Conservation (phyloP, 169 alveolate species). For the Plasmodium blacklocki region DNA sequence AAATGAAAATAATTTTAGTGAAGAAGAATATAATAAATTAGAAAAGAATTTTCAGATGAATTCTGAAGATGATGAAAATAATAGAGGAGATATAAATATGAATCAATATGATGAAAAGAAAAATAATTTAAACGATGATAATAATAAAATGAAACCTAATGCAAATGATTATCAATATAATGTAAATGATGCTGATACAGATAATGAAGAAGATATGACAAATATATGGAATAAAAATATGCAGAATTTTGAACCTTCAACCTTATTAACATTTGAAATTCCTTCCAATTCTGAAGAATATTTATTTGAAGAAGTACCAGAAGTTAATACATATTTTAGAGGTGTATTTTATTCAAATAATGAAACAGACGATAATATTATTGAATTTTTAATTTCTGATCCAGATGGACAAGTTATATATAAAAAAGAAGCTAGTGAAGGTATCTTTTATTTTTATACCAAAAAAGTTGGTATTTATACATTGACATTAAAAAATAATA, state of each 20-base stretch:
- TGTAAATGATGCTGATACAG: slow-evolving; percentile 15
- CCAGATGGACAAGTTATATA: slow-evolving; percentile 49
- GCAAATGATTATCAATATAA: slow-evolving; percentile 44
- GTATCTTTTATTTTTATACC: slow-evolving; percentile 72
- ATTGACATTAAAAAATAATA: slow-evolving; percentile 41
- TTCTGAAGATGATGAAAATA: slow-evolving; percentile 5
- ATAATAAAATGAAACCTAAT: slow-evolving; percentile 61
- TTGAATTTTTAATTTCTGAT: slow-evolving; percentile 39
- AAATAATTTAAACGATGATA: background rate
- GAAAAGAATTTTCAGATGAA: slow-evolving; percentile 15
- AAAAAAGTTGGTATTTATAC: slow-evolving; percentile 51
- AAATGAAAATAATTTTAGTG: slow-evolving; percentile 41
- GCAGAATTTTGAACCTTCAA: slow-evolving; percentile 72
- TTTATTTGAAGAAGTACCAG: slow-evolving; percentile 44
- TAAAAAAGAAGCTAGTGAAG: slow-evolving; percentile 70
- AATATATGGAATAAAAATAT: slow-evolving; percentile 68
- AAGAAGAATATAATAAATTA: slow-evolving; percentile 19
- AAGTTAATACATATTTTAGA: slow-evolving; percentile 48
- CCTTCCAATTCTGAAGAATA: slow-evolving; percentile 62
- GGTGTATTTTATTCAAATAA: slow-evolving; percentile 68
- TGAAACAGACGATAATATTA: slow-evolving; percentile 57
- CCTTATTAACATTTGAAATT: slow-evolving; percentile 67
- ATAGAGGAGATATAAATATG: slow-evolving; percentile 2
- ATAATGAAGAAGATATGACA: slow-evolving; percentile 59
- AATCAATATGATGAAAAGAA: background rate